Conservation (phyloP, 2,329 filamentous ascomycete genomes). For the Cladosporium phlei region DNA sequence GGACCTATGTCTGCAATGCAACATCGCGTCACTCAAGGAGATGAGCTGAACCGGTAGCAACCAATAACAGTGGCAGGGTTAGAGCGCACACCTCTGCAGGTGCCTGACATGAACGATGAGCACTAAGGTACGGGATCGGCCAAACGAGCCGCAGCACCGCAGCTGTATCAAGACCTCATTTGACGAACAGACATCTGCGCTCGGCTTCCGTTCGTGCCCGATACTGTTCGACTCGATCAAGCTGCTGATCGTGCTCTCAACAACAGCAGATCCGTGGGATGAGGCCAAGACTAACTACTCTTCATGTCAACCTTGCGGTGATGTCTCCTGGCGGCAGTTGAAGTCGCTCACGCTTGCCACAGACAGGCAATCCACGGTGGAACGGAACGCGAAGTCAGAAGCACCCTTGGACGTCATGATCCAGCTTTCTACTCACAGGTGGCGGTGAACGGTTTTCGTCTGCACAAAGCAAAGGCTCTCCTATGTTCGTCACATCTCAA, state of each 20-base stretch:
- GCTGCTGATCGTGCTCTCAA: constrained; percentile 1
- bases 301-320: constrained; percentile 3
- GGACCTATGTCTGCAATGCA: constrained; percentile 1
- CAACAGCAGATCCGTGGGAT: background rate
- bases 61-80: background rate
- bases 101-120: background rate
- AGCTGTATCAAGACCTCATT: background rate
- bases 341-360: background rate
- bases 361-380: too few relatives aligned
- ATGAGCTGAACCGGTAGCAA: background rate
- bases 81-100: background rate
- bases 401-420: too few relatives aligned
- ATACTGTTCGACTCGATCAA: background rate
- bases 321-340: too few relatives aligned
- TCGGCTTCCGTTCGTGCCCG: constrained; percentile 4
- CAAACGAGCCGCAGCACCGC: constrained; percentile 2
- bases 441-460: background rate
- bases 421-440: background rate
- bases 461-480: background rate
- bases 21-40: constrained; percentile 5
- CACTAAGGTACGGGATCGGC: constrained; percentile 5
- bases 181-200: constrained; percentile 2
- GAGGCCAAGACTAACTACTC: background rate
- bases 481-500: background rate
- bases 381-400: too few relatives aligned